Evolutionary conservation across 2,329 filamentous ascomycete species (phyloP), one percentile per base, ranked within the genome.

Genomic region (Aspergillus neoniger): DNA sequence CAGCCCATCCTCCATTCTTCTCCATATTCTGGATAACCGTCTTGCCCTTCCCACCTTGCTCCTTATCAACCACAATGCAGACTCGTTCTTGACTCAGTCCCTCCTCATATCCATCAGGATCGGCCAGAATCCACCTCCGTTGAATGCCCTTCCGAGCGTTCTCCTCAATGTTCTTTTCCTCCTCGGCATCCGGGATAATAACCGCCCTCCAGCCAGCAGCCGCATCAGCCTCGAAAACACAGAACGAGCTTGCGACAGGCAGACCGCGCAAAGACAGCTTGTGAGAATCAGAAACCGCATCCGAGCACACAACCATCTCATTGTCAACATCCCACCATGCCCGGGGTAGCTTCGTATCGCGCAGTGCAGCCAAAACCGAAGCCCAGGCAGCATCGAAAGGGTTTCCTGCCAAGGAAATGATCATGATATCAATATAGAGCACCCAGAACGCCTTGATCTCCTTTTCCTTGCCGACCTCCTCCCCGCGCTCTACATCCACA

Each of bases 341-440:
- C 54, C 81, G 81, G 0, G 95, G 95, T 10, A 99, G 79, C 60
- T 83, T 86, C 4, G 91, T 94, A 74, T 95, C 86, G 56, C 82
- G 83, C 61, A 99, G 79, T 6, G 95, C 94, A 8, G 93, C 91
- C 21, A 96, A 76, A 0, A 96, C 83, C 12, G 92, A 88, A 0
- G 89, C 85, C 93, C 94, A 98, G 0, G 92, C 91, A 0, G 91
- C 91, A 71, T 99, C 94, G 66, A 98, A 93, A 1, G 92, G 86
- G 70, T 95, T 96, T 5, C 94, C 94, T 65, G 96, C 93, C 53
- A 96, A 87, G 0, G 91, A 96, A 67, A 99, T 89, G 78, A 96
- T 95, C 72, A 97, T 85, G n/a, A 97, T 83, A 72, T 98, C 94
- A 66, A 99, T 91, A 76, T 96, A 97, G 19, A 99, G 86, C 9